Evolutionary conservation across 2,329 filamentous ascomycete species (phyloP), one percentile per base, ranked within the genome.

Genomic region (Exophiala sideris): DNA sequence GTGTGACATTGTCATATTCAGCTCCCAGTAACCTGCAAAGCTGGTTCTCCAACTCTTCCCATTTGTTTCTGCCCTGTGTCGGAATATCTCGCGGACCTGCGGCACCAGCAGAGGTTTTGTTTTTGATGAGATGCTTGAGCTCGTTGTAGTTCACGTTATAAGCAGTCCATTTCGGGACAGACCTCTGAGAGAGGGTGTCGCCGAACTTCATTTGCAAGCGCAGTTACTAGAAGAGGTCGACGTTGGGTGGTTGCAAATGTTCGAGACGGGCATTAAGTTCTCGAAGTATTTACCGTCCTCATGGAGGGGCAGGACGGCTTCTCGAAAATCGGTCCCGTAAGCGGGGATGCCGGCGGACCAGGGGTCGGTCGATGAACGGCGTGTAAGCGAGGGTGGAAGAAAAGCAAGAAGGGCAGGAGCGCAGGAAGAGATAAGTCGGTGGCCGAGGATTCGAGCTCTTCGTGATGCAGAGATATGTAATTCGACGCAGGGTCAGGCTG

Each of bases 131-230:
- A 69, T 88, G 81, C 72, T 95, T 95, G 60, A 95, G 80, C 45
- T 88, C 87, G 69, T 92, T 89, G 77, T 95, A 95, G 70, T 94
- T 89, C 71, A 95, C 84, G 71, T 95, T 94, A 69, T 91, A 86
- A 61, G 89, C 79, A 65, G 82, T 87, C 88, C 88, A 94, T 81
- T 87, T 84, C 60, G 88, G 88, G 66, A 91, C 88, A 44, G 88
- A 91, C 69, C 88, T 81, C 71, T 83, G 79, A 68, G 86, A 83
- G 58, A 94, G 79, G 57, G 83, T 86, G 61, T 88, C 79, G 59
- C 87, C 86, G 80, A 87, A 90, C 78, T 90, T 89, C 87, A 89
- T 90, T 54, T 56, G 45, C n/a, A 36, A 18, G 18, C 24, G 24
- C 24, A 5, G 24, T 29, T 29, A 3, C 24, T 6, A 41, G 16